These are phyloP conservation scores for Agaricus sinodeliciosus DNA, from an alignment of 768 basidiomycete species.

Conservation along the genomic window DNA sequence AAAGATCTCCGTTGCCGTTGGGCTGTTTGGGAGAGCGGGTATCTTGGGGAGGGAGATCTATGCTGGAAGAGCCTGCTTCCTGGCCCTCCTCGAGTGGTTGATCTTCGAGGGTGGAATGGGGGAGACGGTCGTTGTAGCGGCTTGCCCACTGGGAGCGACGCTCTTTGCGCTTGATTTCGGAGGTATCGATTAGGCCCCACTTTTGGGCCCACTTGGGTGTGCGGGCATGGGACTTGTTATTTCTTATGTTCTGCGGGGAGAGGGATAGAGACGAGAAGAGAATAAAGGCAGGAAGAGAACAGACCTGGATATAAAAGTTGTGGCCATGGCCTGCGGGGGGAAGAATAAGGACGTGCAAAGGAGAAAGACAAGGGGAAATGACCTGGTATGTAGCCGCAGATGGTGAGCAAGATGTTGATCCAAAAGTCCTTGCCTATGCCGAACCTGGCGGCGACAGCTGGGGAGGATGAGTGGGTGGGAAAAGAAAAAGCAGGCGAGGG, in stretches of 20 bases:
- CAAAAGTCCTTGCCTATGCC: conserved; percentile 90
- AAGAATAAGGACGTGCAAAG: conserved; percentile 5
- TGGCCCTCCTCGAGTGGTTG: conserved; percentile 80
- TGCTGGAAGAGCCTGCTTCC: conserved; percentile 36
- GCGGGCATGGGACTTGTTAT: conserved; percentile 86
- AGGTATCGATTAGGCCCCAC: conserved; percentile 82
- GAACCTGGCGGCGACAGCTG: conserved; percentile 91
- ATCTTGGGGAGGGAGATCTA: conserved; percentile 30
- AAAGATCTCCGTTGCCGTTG: conserved; percentile 56
- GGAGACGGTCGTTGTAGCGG: conserved; percentile 79
- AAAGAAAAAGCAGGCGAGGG: background rate
- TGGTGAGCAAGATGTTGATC: conserved; percentile 82
- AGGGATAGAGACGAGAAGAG: conserved; percentile 1
- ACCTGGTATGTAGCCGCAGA: conserved; percentile 91
- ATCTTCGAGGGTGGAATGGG: conserved; percentile 61
- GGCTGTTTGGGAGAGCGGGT: conserved; percentile 26
- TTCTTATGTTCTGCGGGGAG: conserved; percentile 75
- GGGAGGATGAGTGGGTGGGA: conserved; percentile 5
- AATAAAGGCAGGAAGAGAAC: conserved; percentile 2
- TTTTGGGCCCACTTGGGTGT: conserved; percentile 96
- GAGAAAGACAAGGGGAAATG: conserved; percentile 7
- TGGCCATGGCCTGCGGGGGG: conserved; percentile 69
- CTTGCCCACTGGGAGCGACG: conserved; percentile 82
- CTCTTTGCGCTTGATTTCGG: conserved; percentile 71
- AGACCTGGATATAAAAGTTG: conserved; percentile 88